Evolutionary conservation across 495 filamentous ascomycete species (phyloP), one percentile per base, ranked within the genome.

Genomic region (Trichoderma virens): DNA sequence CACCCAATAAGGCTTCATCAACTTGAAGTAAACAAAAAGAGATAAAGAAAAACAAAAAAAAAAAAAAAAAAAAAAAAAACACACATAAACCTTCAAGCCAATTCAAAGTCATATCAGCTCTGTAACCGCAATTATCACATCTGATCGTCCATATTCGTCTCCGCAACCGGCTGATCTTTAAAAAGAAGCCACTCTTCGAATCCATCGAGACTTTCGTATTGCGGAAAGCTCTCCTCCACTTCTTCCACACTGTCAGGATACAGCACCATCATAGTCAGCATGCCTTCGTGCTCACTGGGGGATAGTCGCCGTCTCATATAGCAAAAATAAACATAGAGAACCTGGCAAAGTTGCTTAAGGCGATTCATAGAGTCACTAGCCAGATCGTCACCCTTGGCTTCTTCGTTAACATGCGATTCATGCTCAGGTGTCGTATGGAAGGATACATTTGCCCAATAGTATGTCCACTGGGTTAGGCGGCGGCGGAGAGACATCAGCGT

Each of bases 321-420:
- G 31, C 31, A 39, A 39, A 61, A 61, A 8, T 61, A 61, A 9
- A 61, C 59, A 35, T 61, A 61, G 16, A 61, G 59, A n/a, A 61
- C 28, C 31, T 5, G 8, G 31, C 59, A 61, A 0, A 61, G 31
- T 2, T 38, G 9, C 4, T 11, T 61, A 31, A 61, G 3, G 4
- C 59, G 31, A 5, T 23, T 27, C 14, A 39, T 20, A 18, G 9
- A 38, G 59, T 20, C n/a, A 13, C 20, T 16, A 6, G 6, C 1
- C 13, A 11, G 5, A 8, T 8, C 25, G 2, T 1, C 9, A 11
- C 14, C 30, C 8, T 14, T 39, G 16, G 2, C n/a, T 13, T 61
- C 59, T 23, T 23, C 31, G 3, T 9, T 6, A 9, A 31, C 25
- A 16, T 14, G 0, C 13, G 5, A 4, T 16, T 18, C 27, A 30